A percentile compares a stretch with the other conserved stretches of the same genome.
These are phyloP conservation scores for Dactylonectria estremocensis DNA, from an alignment of 2,329 filamentous ascomycete genomes.

Conservation along the genomic window DNA sequence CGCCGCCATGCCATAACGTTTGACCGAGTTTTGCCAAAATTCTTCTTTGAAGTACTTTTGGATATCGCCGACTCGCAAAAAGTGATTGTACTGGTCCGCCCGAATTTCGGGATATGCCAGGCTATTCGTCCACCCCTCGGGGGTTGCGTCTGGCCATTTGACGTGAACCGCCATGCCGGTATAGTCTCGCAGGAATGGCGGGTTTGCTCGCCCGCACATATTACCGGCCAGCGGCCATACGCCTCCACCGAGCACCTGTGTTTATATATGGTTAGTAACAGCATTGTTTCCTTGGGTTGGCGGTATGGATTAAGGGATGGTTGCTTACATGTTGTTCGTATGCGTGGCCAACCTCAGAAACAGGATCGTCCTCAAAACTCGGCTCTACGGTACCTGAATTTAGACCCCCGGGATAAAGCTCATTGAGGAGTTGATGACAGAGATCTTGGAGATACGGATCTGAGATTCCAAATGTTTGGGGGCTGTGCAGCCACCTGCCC, in stretches of 20 bases:
- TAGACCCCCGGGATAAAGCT: conserved; percentile 16
- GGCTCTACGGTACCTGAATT: conserved; percentile 29
- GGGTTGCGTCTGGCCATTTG: conserved; percentile 6
- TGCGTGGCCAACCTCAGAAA: conserved; percentile 44
- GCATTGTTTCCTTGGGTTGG: not conserved
- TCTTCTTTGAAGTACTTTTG: conserved; percentile 41
- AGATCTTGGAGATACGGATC: conserved; percentile 12
- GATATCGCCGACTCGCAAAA: conserved; percentile 31
- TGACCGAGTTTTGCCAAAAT: conserved; percentile 48
- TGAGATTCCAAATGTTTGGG: conserved; percentile 33
- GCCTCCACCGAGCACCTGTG: conserved; percentile 42
- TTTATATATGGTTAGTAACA: not conserved
- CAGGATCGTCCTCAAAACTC: conserved; percentile 45
- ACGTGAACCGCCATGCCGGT: conserved; percentile 26
- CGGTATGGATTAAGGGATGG: not conserved
- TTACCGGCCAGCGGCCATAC: conserved; percentile 35
- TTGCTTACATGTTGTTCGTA: conserved; percentile 40
- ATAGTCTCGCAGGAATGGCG: conserved; percentile 35
- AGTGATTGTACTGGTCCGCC: conserved; percentile 27
- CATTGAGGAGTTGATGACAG: conserved; percentile 28
- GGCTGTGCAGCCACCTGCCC: conserved; percentile 38
- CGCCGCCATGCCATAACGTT: conserved; percentile 45
- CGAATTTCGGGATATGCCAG: conserved; percentile 20
- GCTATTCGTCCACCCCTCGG: not conserved
- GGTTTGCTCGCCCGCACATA: not conserved